Evolutionary conservation across 257 asterid species (phyloP).

Genomic region (Nicotiana paniculata): DNA sequence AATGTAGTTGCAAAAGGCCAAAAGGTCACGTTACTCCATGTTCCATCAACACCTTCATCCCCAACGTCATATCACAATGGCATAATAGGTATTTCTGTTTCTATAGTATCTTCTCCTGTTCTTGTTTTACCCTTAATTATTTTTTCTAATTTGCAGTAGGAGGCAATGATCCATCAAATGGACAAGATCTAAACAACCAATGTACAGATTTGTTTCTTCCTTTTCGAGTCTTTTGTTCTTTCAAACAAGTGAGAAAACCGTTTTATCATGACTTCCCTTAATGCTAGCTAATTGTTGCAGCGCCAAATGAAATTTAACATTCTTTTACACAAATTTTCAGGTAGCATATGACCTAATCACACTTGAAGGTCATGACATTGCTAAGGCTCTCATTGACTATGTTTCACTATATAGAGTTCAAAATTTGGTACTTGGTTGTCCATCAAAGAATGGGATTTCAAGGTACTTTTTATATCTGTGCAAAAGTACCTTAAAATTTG

Average conservation of each 20-base stretch:
- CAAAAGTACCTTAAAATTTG: background rate
- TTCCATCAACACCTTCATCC: background rate
- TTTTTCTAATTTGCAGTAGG: background rate
- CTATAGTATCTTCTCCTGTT: background rate
- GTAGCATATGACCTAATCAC: conserved; percentile 9
- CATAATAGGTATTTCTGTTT: background rate
- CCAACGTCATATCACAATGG: background rate
- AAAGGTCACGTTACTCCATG: conserved; percentile 12
- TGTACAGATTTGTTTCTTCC: conserved; percentile 14
- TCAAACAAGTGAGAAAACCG: conserved; percentile 9
- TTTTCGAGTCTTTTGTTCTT: conserved; percentile 8
- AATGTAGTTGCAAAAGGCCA: conserved; percentile 10
- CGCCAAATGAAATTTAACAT: background rate
- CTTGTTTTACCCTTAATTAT: background rate
- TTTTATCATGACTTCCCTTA: background rate
- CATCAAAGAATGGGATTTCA: conserved; percentile 13
- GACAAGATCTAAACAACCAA: background rate
- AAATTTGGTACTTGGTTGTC: conserved; percentile 13
- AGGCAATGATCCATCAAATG: background rate
- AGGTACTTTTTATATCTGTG: background rate
- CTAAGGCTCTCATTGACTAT: conserved; percentile 10
- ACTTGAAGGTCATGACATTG: conserved; percentile 15
- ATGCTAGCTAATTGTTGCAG: background rate
- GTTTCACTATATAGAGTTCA: conserved; percentile 10
- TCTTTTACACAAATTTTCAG: background rate